Evolutionary conservation across 192 early-diverging fungal species (phyloP), one percentile per base, ranked within the genome.

Genomic region (Paraglomus brasilianum): DNA sequence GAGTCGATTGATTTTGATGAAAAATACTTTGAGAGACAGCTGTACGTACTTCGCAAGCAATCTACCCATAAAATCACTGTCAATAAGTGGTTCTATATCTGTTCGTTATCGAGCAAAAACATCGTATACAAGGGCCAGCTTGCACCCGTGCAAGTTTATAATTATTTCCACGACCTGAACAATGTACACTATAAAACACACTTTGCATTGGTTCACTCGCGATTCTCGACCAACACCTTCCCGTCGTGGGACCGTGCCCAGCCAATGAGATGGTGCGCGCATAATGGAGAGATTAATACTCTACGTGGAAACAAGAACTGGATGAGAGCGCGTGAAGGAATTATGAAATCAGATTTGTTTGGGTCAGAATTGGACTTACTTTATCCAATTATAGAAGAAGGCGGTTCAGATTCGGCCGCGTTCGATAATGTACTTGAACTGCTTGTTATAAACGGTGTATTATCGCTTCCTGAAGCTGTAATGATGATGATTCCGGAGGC

Each of bases 401-500:
- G 90, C 60, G 95, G 95, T 19, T 97, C 95, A 0, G 97, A 98
- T 81, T 97, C 95, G 8, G 93, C 95, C 4, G 94, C 97, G 3
- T 93, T 96, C 57, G 94, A 98, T 80, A 98, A 95, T 57, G 97
- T 98, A 42, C 83, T 97, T 8, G 97, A 98, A 82, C 82, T 98
- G 47, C 82, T 98, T 8, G 88, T 97, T 40, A 87, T 91, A 73
- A 96, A 94, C 75, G 93, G 93, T 69, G 91, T 88, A 41, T 74
- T 98, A 56, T 85, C 92, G 17, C 81, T 98, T 70, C 95, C 97
- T 57, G 93, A 98, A 75, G 93, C 94, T 42, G 91, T 98, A 59
- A 97, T 97, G 93, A 91, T 97, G 80, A 95, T 98, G 95, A 88
- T 97, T 77, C 97, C 97, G 46, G 97, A 98, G 77, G 95, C 97